Percentiles rank a stretch among this genome's conserved stretches.
phyloP scores from a whole-genome alignment of 2,329 filamentous ascomycete genomes.

The Raffaelea deltoideospora region DNA sequence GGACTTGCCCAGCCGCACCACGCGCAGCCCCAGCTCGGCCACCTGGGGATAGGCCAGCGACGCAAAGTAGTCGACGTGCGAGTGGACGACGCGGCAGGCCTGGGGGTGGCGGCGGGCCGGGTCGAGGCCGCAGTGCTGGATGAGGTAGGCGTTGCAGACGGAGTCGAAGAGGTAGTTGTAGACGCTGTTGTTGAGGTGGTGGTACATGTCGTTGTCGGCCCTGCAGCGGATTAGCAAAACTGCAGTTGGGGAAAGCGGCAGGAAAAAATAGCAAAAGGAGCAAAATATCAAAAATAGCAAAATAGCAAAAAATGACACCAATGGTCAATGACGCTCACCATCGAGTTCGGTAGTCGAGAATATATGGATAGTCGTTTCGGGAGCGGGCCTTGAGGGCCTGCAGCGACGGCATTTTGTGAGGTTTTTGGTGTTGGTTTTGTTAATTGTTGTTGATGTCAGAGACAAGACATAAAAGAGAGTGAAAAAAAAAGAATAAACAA shows the following conservation, averaged over 20 bases:
- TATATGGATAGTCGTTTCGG: constrained; percentile 61
- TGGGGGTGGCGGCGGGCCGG: constrained; percentile 53
- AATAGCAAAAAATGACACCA: neutral
- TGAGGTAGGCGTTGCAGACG: constrained; percentile 77
- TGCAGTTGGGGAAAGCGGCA: neutral
- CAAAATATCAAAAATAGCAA: neutral
- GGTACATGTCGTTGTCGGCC: constrained; percentile 91
- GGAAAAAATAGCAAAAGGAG: neutral
- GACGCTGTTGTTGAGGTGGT: constrained; percentile 82
- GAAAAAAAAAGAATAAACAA: neutral
- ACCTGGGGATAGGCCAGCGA: constrained; percentile 69
- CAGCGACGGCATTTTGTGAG: too few relatives aligned
- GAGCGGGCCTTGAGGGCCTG: constrained; percentile 42
- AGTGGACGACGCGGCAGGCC: constrained; percentile 73
- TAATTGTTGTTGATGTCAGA: too few relatives aligned
- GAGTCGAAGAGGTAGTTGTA: constrained; percentile 84
- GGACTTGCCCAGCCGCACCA: constrained; percentile 69
- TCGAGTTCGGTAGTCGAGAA: constrained; percentile 71
- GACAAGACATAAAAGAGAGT: neutral
- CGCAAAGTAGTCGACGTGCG: constrained; percentile 73
- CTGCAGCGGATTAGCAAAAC: constrained; percentile 25
- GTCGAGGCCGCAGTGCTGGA: constrained; percentile 58
- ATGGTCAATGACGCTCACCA: constrained; percentile 41
- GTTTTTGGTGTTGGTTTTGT: too few relatives aligned
- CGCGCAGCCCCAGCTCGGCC: constrained; percentile 66